These are phyloP conservation scores for Penicillium sp. DNA, from an alignment of 2,329 filamentous ascomycete genomes.

Conservation along the genomic window DNA sequence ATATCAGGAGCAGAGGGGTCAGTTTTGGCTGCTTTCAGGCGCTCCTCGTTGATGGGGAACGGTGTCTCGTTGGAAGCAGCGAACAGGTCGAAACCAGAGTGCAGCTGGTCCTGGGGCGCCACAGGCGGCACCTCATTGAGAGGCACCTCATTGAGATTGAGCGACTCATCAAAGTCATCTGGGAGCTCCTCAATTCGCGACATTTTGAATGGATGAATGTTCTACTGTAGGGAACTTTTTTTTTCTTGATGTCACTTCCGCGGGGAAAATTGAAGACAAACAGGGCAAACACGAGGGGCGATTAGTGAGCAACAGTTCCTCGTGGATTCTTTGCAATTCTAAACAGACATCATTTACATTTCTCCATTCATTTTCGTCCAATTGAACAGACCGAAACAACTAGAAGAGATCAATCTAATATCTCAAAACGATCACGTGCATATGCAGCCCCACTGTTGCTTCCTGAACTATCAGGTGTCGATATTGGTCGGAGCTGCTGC, in stretches of 20 bases:
- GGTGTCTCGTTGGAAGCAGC: constrained; percentile 33
- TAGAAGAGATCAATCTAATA: not conserved
- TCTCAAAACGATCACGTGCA: not conserved
- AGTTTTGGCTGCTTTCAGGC: constrained; percentile 30
- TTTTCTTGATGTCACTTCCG: not conserved
- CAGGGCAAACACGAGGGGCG: constrained; percentile 31
- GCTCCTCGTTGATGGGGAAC: constrained; percentile 42
- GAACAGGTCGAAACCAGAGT: constrained; percentile 22
- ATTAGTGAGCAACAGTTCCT: not conserved
- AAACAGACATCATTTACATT: not conserved
- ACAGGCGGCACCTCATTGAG: constrained; percentile 37
- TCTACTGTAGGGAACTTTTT: not conserved
- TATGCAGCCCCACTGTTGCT: not conserved
- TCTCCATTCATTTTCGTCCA: not conserved
- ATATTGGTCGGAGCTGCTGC: not conserved
- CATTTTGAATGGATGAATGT: constrained; percentile 36
- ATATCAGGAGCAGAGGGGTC: constrained; percentile 45
- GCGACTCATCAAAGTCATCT: constrained; percentile 50
- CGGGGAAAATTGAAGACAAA: constrained; percentile 25
- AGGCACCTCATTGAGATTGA: constrained; percentile 42
- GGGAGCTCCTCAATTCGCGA: constrained; percentile 55
- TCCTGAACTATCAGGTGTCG: not conserved
- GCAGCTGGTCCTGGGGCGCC: constrained; percentile 15
- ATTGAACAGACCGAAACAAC: not conserved
- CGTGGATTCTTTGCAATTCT: not conserved